A percentile compares a stretch with the other conserved stretches of the same genome.
These are phyloP conservation scores for Clarireedia monteithiana DNA, from an alignment of 2,329 filamentous ascomycete genomes.

Conservation along the genomic window DNA sequence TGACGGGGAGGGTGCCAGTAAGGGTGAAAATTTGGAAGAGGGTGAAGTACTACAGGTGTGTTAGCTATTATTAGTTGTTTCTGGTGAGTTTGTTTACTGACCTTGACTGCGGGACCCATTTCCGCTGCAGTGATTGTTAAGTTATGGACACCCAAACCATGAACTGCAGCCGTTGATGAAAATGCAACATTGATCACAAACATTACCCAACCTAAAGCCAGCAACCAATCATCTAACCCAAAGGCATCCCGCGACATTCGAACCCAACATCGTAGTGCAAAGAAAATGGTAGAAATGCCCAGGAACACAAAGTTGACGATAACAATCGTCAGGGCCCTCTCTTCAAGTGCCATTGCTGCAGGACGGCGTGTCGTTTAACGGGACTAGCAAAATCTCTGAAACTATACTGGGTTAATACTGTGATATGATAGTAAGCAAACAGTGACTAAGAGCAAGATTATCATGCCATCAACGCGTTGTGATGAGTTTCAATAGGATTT, in stretches of 20 bases:
- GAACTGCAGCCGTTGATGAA: background rate
- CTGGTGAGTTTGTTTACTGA: background rate
- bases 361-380: background rate
- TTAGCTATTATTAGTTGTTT: background rate
- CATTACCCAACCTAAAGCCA: constrained; percentile 1
- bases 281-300: background rate
- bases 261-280: background rate
- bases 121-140: background rate
- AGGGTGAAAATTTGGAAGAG: background rate
- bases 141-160: constrained; percentile 2
- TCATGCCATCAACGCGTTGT: no score
- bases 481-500: no score
- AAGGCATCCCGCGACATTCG: background rate
- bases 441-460: no score
- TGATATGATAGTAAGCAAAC: no score
- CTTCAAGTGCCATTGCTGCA: background rate
- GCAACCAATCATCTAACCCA: constrained; percentile 2
- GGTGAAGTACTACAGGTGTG: constrained; percentile 1
- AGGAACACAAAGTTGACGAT: constrained; percentile 5
- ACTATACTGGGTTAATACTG: no score
- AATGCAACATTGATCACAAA: constrained; percentile 1
- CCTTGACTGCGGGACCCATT: constrained; percentile 3
- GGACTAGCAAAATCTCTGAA: background rate
- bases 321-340: background rate
- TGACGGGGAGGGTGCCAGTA: constrained; percentile 3